Conservation (phyloP, 768 basidiomycete species). For the Podaxis pistillaris region DNA sequence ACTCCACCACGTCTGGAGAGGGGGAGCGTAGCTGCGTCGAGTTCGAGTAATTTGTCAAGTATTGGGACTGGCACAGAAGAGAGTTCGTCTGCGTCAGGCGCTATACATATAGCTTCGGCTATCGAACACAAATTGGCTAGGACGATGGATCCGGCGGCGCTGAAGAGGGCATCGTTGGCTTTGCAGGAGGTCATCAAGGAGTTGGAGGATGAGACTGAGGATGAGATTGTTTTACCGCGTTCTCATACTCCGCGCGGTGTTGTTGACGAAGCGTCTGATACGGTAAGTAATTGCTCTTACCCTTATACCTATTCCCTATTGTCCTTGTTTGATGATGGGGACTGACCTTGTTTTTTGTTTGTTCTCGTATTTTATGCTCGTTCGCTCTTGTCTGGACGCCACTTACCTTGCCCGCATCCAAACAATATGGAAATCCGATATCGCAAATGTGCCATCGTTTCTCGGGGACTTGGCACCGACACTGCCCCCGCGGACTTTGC, state of each 20-base stretch:
- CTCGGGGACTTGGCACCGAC: neutral
- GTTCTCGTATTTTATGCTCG: neutral
- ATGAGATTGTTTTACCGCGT: slow-evolving; percentile 75
- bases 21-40: neutral
- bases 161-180: slow-evolving; percentile 70
- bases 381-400: neutral
- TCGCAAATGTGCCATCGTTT: neutral
- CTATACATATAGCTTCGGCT: slow-evolving; percentile 24
- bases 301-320: slow-evolving; percentile 1
- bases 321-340: neutral
- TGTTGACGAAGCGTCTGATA: slow-evolving; percentile 28
- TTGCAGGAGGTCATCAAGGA: slow-evolving; percentile 75
- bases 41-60: neutral
- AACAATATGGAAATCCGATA: neutral
- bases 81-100: slow-evolving; percentile 7
- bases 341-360: slow-evolving; percentile 1
- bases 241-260: slow-evolving; percentile 46
- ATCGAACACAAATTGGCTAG: slow-evolving; percentile 49
- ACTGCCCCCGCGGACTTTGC: neutral
- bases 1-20: slow-evolving; percentile 29
- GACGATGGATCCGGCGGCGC: slow-evolving; percentile 46
- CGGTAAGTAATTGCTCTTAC: slow-evolving; percentile 26
- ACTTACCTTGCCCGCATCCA: neutral
- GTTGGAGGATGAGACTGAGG: slow-evolving; percentile 73
- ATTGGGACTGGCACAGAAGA: slow-evolving; percentile 35